phyloP scores from a whole-genome alignment of 2,329 filamentous ascomycete genomes.

The Pestalotiopsis sp. region DNA sequence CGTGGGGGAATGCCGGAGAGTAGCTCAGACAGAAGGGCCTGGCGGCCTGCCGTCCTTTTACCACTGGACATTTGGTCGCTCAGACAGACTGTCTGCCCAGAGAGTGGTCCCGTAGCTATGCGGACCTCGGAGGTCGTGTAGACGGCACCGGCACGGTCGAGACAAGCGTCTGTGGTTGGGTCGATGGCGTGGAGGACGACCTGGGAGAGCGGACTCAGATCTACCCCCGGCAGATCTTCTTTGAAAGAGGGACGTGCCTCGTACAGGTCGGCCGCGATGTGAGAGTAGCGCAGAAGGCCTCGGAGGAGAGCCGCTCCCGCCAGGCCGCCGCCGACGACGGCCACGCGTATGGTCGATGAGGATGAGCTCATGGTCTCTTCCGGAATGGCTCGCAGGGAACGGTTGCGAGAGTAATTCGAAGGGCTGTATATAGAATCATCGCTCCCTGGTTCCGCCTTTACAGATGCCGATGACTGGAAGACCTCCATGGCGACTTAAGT shows the following conservation, averaged over 20 bases:
- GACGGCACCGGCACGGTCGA: constrained; percentile 28
- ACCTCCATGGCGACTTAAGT: constrained; percentile 1
- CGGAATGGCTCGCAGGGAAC: not conserved
- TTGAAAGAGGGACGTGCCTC: constrained; percentile 25
- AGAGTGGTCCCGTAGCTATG: constrained; percentile 21
- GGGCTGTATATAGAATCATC: not conserved
- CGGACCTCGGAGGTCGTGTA: constrained; percentile 18
- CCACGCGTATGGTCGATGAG: constrained; percentile 27
- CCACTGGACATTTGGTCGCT: constrained; percentile 11
- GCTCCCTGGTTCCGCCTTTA: not conserved
- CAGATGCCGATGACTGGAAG: not conserved
- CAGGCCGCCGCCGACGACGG: constrained; percentile 30
- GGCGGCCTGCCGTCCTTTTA: constrained; percentile 25
- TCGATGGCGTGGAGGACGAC: constrained; percentile 25
- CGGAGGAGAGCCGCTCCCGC: constrained; percentile 24
- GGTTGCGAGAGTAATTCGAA: not conserved
- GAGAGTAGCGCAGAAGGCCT: constrained; percentile 28
- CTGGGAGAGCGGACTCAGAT: constrained; percentile 20
- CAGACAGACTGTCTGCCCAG: constrained; percentile 21
- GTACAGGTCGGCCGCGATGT: constrained; percentile 30
- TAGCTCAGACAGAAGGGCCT: constrained; percentile 27
- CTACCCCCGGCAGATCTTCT: constrained; percentile 24
- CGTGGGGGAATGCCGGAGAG: constrained; percentile 24
- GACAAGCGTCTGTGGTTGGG: constrained; percentile 23
- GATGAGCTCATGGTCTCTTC: constrained; percentile 18